phyloP scores from a whole-genome alignment of 2,329 filamentous ascomycete species.

The Phyllosticta ampelicida region DNA sequence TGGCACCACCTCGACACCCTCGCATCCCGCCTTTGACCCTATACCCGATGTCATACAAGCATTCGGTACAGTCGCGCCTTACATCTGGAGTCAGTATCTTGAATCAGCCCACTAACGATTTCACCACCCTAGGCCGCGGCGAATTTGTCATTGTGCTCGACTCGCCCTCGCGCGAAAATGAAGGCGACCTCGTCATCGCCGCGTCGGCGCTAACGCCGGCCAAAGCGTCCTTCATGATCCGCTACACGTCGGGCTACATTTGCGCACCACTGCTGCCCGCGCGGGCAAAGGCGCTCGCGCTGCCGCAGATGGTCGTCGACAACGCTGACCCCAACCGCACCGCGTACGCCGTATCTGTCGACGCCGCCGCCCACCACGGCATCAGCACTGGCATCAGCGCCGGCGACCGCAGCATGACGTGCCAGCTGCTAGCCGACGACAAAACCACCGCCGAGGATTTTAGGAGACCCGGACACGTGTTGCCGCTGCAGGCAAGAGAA shows the following conservation, averaged over 20 bases:
- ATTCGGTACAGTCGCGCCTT: conserved; percentile 25
- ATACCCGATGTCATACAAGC: conserved; percentile 37
- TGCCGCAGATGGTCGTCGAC: conserved; percentile 75
- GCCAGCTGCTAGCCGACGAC: conserved; percentile 55
- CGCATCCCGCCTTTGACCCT: conserved; percentile 33
- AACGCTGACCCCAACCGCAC: conserved; percentile 78
- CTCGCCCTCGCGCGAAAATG: conserved; percentile 85
- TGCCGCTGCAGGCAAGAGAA: conserved; percentile 67
- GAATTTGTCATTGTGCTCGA: conserved; percentile 96
- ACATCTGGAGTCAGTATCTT: neutral
- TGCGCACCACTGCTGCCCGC: conserved; percentile 70
- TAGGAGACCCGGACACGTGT: conserved; percentile 76
- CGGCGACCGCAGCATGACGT: conserved; percentile 74
- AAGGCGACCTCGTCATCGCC: conserved; percentile 95
- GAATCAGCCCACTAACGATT: conserved; percentile 6
- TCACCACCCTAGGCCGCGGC: conserved; percentile 38
- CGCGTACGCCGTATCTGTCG: conserved; percentile 85
- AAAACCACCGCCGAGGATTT: conserved; percentile 49
- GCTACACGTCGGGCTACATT: conserved; percentile 78
- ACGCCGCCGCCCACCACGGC: conserved; percentile 54
- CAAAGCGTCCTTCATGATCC: conserved; percentile 94
- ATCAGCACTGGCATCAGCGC: conserved; percentile 87
- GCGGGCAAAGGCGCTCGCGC: conserved; percentile 58
- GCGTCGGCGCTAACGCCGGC: conserved; percentile 71
- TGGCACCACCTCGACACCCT: conserved; percentile 10